Base-by-base conservation (phyloP, 1,284 basidiomycete species). In the Cutaneotrichosporon dermatis region DNA sequence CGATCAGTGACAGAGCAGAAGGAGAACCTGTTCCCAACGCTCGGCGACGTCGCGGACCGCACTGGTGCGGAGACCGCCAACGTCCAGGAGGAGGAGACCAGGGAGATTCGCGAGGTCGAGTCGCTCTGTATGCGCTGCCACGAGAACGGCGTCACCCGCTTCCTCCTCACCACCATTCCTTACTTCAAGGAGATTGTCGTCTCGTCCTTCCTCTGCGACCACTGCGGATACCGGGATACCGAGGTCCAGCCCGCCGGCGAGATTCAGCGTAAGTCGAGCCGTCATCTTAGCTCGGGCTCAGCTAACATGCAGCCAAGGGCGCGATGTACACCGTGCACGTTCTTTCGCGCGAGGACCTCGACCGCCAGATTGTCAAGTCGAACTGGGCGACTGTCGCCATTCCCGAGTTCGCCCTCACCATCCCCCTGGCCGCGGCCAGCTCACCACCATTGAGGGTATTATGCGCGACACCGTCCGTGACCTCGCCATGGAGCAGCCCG, bases 171-270 rank as follows among this genome's bases (percentile, higher is more conserved):
- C 2, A 88, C 88, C 15, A 99, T 99, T 60, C 96, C 96, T 0
- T 99, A 89, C 81, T 99, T 99, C 81, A 84, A 86, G 59, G 91
- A 99, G 78, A 88, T 99, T 58, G 90, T 99, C 69, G 86, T 99
- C 60, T 92, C 94, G 84, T 94, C 91, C 46, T 99, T 99, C 81
- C 84, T 85, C 60, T 99, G 96, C 76, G 90, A 95, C 57, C 87
- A 93, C 75, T 99, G 96, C 70, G 93, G 92, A 16, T 80, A 84
- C 69, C 78, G 84, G 45, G 98, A 99, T 79, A 99, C 94, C 72
- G 95, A 99, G 79, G 89, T 97, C 51, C 93, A 98, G 73, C 86
- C 89, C 8, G 96, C 96, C 0, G 90, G 92, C 6, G 77, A 84
- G 61, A 95, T 98, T 60, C 85, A 91, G 81, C 85, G 92, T 91